Evolutionary conservation across 352 stramenopile genomes (phyloP).

Genomic region (Pythium catenulatum): DNA sequence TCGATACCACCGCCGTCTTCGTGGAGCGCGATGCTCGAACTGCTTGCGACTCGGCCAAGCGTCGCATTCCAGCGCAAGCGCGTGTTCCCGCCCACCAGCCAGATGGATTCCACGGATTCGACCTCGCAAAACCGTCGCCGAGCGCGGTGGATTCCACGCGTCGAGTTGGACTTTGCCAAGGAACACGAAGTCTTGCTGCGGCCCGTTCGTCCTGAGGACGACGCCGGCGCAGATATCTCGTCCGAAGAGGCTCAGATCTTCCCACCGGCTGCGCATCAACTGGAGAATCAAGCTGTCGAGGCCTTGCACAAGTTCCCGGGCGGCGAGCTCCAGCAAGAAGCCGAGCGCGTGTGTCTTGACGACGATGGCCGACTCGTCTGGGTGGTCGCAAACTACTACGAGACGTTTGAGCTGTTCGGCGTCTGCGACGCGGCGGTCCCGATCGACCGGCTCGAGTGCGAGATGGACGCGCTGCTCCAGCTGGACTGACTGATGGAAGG

Average conservation of each 20-base stretch:
- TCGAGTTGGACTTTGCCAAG: slow-evolving; percentile 69
- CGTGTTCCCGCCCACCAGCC: not conserved
- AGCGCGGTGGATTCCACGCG: slow-evolving; percentile 59
- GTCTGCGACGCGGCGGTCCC: slow-evolving; percentile 67
- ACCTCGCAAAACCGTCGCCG: too few species aligned
- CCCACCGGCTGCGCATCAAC: slow-evolving; percentile 49
- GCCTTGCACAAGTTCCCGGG: not conserved
- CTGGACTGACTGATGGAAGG: not conserved
- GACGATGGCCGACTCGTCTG: slow-evolving; percentile 62
- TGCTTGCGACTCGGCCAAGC: slow-evolving; percentile 62
- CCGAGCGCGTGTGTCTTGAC: slow-evolving; percentile 56
- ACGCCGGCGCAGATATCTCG: slow-evolving; percentile 67
- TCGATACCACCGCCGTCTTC: not conserved
- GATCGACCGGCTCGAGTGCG: slow-evolving; percentile 64
- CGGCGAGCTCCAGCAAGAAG: slow-evolving; percentile 65
- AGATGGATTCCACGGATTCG: too few species aligned
- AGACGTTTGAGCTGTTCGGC: slow-evolving; percentile 68
- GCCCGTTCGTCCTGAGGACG: slow-evolving; percentile 42
- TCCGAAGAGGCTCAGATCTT: slow-evolving; percentile 72
- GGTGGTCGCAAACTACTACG: slow-evolving; percentile 73
- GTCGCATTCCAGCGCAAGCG: slow-evolving; percentile 31
- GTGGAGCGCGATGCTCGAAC: not conserved
- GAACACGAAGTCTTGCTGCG: slow-evolving; percentile 66
- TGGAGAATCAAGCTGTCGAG: slow-evolving; percentile 6
- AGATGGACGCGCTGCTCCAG: slow-evolving; percentile 63